Evolutionary conservation across 768 basidiomycete species (phyloP).

Genomic region (Kwoniella pini): DNA sequence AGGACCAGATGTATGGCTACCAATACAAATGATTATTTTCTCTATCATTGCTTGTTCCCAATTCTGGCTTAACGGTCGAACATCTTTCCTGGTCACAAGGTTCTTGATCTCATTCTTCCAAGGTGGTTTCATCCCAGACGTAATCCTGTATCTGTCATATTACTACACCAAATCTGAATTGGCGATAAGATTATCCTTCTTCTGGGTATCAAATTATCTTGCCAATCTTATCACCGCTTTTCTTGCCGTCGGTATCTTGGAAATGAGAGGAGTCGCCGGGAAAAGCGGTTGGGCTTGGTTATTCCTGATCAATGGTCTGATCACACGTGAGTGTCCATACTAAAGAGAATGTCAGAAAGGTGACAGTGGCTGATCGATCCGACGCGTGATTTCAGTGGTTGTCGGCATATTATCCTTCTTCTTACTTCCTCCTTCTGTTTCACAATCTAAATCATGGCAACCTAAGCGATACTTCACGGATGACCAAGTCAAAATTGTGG

Average conservation of each 20-base stretch:
- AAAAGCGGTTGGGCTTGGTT: slow-evolving; percentile 56
- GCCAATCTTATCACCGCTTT: slow-evolving; percentile 62
- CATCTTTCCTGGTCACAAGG: slow-evolving; percentile 63
- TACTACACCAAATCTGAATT: slow-evolving; percentile 60
- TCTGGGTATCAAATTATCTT: slow-evolving; percentile 36
- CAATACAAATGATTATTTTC: slow-evolving; percentile 56
- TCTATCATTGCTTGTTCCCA: slow-evolving; percentile 63
- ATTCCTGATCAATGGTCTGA: slow-evolving; percentile 60
- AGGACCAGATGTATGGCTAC: slow-evolving; percentile 65
- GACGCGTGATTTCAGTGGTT: slow-evolving; percentile 16
- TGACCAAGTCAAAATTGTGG: slow-evolving; percentile 52
- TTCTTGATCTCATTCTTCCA: slow-evolving; percentile 58
- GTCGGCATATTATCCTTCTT: slow-evolving; percentile 53
- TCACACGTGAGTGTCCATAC: slow-evolving; percentile 21
- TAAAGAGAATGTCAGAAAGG: no score
- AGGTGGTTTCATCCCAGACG: slow-evolving; percentile 62
- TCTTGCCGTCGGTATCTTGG: slow-evolving; percentile 66
- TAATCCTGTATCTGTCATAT: slow-evolving; percentile 67
- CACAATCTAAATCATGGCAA: slow-evolving; percentile 45
- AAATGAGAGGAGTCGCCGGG: slow-evolving; percentile 61
- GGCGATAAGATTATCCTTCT: slow-evolving; percentile 37
- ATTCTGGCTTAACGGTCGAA: slow-evolving; percentile 63
- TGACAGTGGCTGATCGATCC: no score
- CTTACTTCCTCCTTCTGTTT: slow-evolving; percentile 46
- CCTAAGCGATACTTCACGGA: slow-evolving; percentile 54